These are phyloP conservation scores for Stemphylium vesicarium DNA, from an alignment of 2,329 filamentous ascomycete genomes.

Conservation along the genomic window DNA sequence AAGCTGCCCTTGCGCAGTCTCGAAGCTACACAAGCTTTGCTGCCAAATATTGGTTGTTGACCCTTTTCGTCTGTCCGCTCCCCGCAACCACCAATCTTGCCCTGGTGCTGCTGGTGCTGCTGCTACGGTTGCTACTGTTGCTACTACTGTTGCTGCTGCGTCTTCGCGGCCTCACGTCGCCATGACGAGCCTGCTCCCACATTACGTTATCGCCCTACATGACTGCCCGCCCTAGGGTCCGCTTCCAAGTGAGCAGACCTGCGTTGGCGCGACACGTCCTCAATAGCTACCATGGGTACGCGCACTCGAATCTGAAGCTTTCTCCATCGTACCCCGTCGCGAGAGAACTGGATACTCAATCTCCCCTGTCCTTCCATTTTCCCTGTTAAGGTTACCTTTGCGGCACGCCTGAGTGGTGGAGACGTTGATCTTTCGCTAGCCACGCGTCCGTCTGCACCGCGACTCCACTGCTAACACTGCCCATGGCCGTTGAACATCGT, in stretches of 20 bases:
- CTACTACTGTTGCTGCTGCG: too few species aligned
- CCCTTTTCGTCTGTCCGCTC: background rate
- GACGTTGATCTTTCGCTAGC: slow-evolving; percentile 16
- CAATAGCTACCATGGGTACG: background rate
- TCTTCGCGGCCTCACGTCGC: background rate
- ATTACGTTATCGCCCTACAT: slow-evolving; percentile 9
- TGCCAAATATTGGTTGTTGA: slow-evolving; percentile 1
- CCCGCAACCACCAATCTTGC: background rate
- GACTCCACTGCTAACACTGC: slow-evolving; percentile 9
- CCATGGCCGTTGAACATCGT: slow-evolving; percentile 7
- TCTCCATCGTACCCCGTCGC: background rate
- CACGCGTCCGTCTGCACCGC: slow-evolving; percentile 18
- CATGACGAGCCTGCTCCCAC: slow-evolving; percentile 4
- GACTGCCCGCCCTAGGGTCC: background rate
- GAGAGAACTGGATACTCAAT: slow-evolving; percentile 7
- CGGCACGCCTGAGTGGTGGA: slow-evolving; percentile 14
- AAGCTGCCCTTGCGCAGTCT: slow-evolving; percentile 3
- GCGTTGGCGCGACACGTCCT: background rate
- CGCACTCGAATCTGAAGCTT: background rate
- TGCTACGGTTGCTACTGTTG: too few species aligned
- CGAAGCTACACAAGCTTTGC: slow-evolving; percentile 14
- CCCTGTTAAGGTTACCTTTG: slow-evolving; percentile 8
- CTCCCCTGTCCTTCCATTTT: slow-evolving; percentile 9
- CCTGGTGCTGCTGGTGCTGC: background rate
- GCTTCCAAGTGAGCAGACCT: background rate